Evolutionary conservation across 495 filamentous ascomycete genomes (phyloP).

Genomic region (Penicillium paradoxum): DNA sequence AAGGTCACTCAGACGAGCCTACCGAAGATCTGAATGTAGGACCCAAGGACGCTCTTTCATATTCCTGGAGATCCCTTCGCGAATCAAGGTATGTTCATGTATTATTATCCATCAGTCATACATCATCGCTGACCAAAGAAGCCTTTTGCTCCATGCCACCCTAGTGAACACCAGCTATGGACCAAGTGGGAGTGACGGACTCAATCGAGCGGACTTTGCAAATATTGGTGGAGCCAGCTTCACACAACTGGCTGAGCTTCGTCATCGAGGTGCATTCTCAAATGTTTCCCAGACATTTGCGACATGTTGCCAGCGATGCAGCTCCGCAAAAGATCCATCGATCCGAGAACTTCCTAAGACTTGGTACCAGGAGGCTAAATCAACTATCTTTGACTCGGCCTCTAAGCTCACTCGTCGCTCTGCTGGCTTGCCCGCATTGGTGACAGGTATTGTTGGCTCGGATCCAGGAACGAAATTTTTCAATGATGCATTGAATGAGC

Average conservation of each 20-base stretch:
- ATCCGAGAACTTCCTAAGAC: constrained; percentile 35
- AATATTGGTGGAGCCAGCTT: constrained; percentile 68
- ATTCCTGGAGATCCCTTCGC: constrained; percentile 86
- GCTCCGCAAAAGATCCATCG: constrained; percentile 44
- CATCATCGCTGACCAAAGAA: constrained; percentile 36
- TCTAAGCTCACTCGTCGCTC: constrained; percentile 84
- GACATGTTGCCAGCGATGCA: constrained; percentile 62
- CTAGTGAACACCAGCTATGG: constrained; percentile 36
- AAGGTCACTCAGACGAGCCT: constrained; percentile 75
- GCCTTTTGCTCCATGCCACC: constrained; percentile 48
- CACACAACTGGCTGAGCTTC: constrained; percentile 71
- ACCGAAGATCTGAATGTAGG: constrained; percentile 60
- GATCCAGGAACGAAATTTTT: constrained; percentile 42
- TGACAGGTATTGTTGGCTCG: constrained; percentile 63
- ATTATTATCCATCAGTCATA: neutral
- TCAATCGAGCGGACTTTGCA: constrained; percentile 37
- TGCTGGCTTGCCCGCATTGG: constrained; percentile 81
- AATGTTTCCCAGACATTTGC: constrained; percentile 86
- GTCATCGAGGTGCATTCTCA: constrained; percentile 91
- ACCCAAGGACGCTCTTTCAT: constrained; percentile 85
- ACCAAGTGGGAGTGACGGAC: constrained; percentile 25
- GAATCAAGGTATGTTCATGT: constrained; percentile 66
- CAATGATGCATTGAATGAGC: constrained; percentile 45
- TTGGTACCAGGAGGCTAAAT: constrained; percentile 66
- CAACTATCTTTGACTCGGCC: constrained; percentile 61